Evolutionary conservation across 106 monocot genomes (phyloP), one percentile per base, ranked within the genome.

Genomic region (Iris macrosiphon): DNA sequence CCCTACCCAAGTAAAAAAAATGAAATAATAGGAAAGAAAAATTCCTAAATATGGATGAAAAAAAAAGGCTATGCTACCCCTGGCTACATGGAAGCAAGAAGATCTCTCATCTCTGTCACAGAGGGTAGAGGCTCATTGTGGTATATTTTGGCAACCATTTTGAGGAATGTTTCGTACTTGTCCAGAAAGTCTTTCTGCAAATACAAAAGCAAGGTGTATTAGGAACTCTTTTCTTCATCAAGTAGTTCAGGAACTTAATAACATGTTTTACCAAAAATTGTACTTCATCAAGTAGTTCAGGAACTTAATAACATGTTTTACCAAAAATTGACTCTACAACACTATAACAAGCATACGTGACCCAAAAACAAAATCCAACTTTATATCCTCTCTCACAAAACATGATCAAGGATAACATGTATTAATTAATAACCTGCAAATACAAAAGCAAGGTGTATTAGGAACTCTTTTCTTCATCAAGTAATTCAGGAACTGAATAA

Each of bases 121-220:
- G 89, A 60, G 15, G 55, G 57, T 9, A 89, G 31, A 21, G 33
- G 65, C 71, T 96, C 95, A 29, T 23, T 74, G 15, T 79, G 82
- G 45, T 96, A 96, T 57, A 96, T 61, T 55, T 79, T 89, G 7
- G 58, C 55, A 21, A 85, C 66, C 22, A 89, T 59, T 49, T 79
- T 71, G 2, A 68, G 62, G 63, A 89, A 85, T 45, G 71, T 89
- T 38, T 73, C 82, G 61, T 96, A 96, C 57, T 86, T 96, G 2
- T 86, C 85, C 25, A 96, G 42, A 58, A 96, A 96, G 34, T 79
- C 82, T 31, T 96, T 96, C 95, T 96, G 95, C 79, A 80, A 75
- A 26, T 20, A 5, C 42, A 75, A 67, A 66, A 37, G 14, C 45
- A 14, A 42, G 4, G 38, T 19, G 8, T 26, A 34, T 28, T 7